Percentiles rank a stretch among this genome's conserved stretches.
phyloP scores from a whole-genome alignment of 768 basidiomycete genomes.

The Podaxis mareebaensis region DNA sequence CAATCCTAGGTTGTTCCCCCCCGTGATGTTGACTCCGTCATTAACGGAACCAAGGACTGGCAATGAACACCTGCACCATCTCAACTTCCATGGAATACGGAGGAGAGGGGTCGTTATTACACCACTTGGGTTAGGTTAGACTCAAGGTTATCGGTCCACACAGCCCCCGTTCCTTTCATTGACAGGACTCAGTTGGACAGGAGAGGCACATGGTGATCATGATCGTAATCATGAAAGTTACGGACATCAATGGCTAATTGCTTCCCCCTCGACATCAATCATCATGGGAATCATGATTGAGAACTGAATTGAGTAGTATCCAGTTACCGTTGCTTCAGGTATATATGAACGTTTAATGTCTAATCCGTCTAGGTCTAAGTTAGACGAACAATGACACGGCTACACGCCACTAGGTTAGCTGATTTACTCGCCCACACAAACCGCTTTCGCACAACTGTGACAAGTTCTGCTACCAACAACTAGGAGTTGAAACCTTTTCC shows the following conservation, averaged over 20 bases:
- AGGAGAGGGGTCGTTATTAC: background rate
- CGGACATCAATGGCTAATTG: background rate
- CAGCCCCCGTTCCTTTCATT: background rate
- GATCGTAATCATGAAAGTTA: background rate
- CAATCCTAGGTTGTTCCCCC: background rate
- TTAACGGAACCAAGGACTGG: background rate
- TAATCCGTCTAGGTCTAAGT: background rate
- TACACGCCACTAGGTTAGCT: background rate
- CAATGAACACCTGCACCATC: background rate
- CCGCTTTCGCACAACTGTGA: background rate
- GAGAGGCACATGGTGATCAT: background rate
- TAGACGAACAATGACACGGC: background rate
- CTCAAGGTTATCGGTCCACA: background rate
- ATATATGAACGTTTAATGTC: background rate
- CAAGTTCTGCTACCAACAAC: background rate
- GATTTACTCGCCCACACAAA: background rate
- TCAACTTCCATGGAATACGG: background rate
- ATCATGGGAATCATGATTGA: background rate
- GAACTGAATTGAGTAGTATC: background rate
- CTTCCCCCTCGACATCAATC: constrained; percentile 2
- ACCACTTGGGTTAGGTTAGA: background rate
- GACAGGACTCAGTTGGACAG: background rate
- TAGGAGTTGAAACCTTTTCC: background rate
- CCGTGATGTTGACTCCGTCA: background rate
- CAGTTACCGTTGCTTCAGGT: background rate